Evolutionary conservation across 2,329 filamentous ascomycete species (phyloP).

Genomic region (Neonectria ditissima): DNA sequence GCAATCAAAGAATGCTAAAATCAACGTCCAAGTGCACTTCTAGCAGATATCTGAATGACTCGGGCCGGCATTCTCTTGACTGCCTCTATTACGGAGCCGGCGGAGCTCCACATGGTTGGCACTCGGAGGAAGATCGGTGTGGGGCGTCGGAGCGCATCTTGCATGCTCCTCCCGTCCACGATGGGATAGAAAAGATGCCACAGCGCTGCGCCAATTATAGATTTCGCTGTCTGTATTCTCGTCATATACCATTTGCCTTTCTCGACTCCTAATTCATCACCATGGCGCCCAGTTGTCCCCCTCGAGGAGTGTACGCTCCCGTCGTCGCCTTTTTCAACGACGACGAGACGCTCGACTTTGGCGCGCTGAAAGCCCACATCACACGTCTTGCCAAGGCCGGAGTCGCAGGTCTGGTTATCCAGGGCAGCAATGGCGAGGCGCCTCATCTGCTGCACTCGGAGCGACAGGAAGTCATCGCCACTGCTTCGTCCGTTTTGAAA

Average conservation of each 20-base stretch:
- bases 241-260: background rate
- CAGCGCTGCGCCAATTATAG: background rate
- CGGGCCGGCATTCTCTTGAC: background rate
- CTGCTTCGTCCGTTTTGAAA: conserved; percentile 72
- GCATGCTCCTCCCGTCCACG: background rate
- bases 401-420: conserved; percentile 75
- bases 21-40: background rate
- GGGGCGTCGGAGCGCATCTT: background rate
- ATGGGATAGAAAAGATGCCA: background rate
- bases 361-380: conserved; percentile 64
- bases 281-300: conserved; percentile 20
- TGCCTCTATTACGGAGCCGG: background rate
- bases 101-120: background rate
- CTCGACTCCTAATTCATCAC: background rate
- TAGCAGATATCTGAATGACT: background rate
- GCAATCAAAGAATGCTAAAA: background rate
- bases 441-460: conserved; percentile 77
- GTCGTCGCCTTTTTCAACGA: conserved; percentile 71
- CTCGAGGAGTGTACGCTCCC: conserved; percentile 68
- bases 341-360: conserved; percentile 67
- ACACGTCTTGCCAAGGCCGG: conserved; percentile 72
- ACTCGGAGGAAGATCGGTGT: background rate
- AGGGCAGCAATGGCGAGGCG: conserved; percentile 81
- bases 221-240: background rate
- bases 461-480: conserved; percentile 69